phyloP scores from a whole-genome alignment of 148 eudicot species.

The Salicornia ramosissima region DNA sequence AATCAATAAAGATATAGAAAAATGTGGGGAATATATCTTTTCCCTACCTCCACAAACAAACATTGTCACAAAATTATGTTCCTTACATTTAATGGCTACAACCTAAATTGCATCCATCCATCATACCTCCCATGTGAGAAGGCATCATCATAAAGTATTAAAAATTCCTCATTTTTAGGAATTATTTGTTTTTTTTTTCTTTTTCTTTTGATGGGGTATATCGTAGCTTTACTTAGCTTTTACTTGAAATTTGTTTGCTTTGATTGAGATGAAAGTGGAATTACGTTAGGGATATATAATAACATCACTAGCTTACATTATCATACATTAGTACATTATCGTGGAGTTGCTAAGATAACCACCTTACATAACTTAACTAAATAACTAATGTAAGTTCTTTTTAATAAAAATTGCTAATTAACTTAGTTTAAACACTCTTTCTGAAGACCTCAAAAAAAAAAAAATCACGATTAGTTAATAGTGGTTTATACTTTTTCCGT shows the following conservation, averaged over 20 bases:
- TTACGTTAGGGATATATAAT: not conserved
- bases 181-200: not conserved
- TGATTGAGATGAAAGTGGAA: not conserved
- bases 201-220: not conserved
- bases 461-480: no score
- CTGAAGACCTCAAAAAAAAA: no score
- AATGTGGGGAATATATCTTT: not conserved
- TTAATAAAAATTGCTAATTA: no score
- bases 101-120: slow-evolving; percentile 3
- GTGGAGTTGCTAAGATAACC: no score
- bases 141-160: slow-evolving; percentile 20
- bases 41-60: slow-evolving; percentile 22
- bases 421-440: no score
- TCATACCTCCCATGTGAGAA: slow-evolving; percentile 20
- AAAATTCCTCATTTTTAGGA: not conserved
- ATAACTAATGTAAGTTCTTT: no score
- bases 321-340: not conserved
- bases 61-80: slow-evolving; percentile 15
- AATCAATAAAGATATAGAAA: slow-evolving; percentile 2
- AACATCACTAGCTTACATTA: not conserved
- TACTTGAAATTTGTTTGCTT: not conserved
- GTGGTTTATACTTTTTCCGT: no score
- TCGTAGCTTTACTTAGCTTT: not conserved
- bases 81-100: slow-evolving; percentile 17
- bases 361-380: no score